phyloP scores from a whole-genome alignment of 352 stramenopile species.

The Globisporangium uncinulatum region DNA sequence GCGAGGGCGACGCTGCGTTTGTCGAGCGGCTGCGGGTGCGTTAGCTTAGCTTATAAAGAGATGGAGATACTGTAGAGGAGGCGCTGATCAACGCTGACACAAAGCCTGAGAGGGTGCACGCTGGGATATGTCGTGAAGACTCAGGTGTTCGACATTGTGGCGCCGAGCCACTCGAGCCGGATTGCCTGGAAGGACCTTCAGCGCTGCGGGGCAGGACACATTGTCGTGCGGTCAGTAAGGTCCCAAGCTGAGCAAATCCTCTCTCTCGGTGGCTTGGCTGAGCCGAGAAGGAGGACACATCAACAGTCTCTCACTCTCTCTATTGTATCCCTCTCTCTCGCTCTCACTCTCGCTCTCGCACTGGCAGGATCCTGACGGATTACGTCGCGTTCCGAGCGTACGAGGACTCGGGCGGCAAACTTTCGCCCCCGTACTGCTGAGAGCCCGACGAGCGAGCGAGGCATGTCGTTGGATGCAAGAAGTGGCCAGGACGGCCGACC shows the following conservation, averaged over 20 bases:
- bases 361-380: constrained; percentile 39
- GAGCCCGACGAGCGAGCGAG: background rate
- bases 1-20: constrained; percentile 8
- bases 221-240: constrained; percentile 29
- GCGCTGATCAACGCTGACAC: background rate
- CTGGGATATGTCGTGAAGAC: constrained; percentile 21
- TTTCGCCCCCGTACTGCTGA: constrained; percentile 8
- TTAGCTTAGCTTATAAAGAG: background rate
- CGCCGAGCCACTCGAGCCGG: constrained; percentile 24
- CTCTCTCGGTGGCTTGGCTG: background rate
- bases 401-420: constrained; percentile 41
- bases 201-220: constrained; percentile 41
- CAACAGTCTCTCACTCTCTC: background rate
- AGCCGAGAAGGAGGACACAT: background rate
- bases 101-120: background rate
- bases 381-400: constrained; percentile 51
- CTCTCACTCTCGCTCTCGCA: background rate
- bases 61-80: background rate
- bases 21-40: constrained; percentile 33
- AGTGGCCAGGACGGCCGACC: too few species aligned
- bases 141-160: constrained; percentile 58
- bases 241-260: too few species aligned
- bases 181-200: constrained; percentile 61
- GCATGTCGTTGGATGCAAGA: background rate
- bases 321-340: too few species aligned